Conservation (phyloP, 345 rosid species). For the Durio zibethinus region DNA sequence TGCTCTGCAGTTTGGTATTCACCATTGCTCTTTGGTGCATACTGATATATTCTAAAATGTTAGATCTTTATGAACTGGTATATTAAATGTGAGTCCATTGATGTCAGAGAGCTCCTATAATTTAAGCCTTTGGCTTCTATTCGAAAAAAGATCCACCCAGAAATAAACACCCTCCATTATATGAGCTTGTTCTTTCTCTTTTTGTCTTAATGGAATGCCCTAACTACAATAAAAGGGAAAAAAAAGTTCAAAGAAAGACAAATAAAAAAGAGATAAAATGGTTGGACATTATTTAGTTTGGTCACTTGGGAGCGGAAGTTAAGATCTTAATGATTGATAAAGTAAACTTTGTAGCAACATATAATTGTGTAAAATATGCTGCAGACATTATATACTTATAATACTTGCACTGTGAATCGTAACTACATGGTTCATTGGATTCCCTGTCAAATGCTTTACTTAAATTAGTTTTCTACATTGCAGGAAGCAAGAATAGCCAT, state of each 20-base stretch:
- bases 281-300: background rate
- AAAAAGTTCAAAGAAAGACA: background rate
- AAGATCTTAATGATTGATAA: background rate
- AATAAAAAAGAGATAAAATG: background rate
- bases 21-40: too few species aligned
- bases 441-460: background rate
- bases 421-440: background rate
- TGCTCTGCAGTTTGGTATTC: too few species aligned
- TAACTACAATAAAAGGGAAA: background rate
- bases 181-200: too few species aligned
- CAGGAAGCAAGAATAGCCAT: conserved; percentile 88
- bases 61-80: too few species aligned
- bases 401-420: background rate
- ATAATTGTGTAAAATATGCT: background rate
- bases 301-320: background rate
- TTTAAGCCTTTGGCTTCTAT: background rate
- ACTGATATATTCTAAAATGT: too few species aligned
- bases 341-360: background rate
- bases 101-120: background rate
- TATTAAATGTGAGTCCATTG: background rate
- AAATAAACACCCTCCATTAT: too few species aligned
- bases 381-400: background rate
- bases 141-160: background rate
- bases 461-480: background rate
- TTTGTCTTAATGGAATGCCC: too few species aligned